These are phyloP conservation scores for Aureobasidium pullulans DNA, from an alignment of 2,329 filamentous ascomycete genomes.

Conservation along the genomic window DNA sequence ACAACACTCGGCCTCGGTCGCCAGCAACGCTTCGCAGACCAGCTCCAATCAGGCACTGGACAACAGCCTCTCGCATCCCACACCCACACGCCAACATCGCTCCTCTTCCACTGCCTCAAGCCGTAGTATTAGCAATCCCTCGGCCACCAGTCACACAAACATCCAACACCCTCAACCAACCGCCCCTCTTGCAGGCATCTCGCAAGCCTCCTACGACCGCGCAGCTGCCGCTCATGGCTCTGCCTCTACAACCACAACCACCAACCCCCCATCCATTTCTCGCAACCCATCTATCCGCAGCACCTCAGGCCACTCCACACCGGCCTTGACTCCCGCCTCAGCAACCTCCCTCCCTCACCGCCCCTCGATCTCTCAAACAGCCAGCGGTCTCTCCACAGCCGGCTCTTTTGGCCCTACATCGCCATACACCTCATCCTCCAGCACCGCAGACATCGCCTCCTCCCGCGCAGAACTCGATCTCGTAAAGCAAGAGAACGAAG, in stretches of 20 bases:
- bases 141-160: conserved; percentile 19
- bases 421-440: conserved; percentile 20
- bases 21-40: conserved; percentile 48
- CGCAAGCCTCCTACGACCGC: conserved; percentile 30
- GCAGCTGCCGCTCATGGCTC: conserved; percentile 25
- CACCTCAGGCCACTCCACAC: conserved; percentile 28
- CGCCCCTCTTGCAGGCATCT: conserved; percentile 21
- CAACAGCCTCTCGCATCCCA: conserved; percentile 44
- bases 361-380: conserved; percentile 25
- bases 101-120: conserved; percentile 20
- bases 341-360: conserved; percentile 23
- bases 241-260: neutral
- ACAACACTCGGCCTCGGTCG: conserved; percentile 53
- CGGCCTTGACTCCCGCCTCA: conserved; percentile 22
- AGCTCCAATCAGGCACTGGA: conserved; percentile 39
- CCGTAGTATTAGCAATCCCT: conserved; percentile 14
- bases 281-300: conserved; percentile 26
- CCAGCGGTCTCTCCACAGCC: conserved; percentile 18
- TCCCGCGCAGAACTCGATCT: conserved; percentile 41
- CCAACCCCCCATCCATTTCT: conserved; percentile 18
- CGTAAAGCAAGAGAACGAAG: conserved; percentile 44
- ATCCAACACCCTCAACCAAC: conserved; percentile 17
- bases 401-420: conserved; percentile 19
- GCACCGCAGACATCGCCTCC: conserved; percentile 34
- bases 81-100: conserved; percentile 46